A percentile compares a stretch with the other conserved stretches of the same genome.
These are phyloP conservation scores for Penicillium taxi DNA, from an alignment of 495 filamentous ascomycete species.

Conservation along the genomic window DNA sequence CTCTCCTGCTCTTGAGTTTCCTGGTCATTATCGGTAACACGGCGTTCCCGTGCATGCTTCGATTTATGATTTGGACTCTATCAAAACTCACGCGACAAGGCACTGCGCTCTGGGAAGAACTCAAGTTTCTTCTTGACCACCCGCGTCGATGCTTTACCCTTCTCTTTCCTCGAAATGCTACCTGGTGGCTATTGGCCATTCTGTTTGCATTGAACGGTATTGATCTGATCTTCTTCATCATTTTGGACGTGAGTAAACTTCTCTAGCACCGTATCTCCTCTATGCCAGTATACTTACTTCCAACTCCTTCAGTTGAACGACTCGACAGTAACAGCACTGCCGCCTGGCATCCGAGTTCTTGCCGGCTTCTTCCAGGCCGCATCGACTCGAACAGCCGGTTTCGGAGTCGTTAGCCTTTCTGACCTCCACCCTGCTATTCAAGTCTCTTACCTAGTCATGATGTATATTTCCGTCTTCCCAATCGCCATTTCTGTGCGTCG, in stretches of 20 bases:
- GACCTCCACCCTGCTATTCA: slow-evolving; percentile 83
- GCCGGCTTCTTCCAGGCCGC: slow-evolving; percentile 84
- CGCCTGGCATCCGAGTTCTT: slow-evolving; percentile 63
- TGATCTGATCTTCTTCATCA: slow-evolving; percentile 81
- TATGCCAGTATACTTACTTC: slow-evolving; percentile 8
- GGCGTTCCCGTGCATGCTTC: slow-evolving; percentile 86
- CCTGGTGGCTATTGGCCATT: slow-evolving; percentile 90
- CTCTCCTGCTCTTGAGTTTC: slow-evolving; percentile 66
- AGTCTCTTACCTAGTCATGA: slow-evolving; percentile 95
- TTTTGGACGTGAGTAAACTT: slow-evolving; percentile 64
- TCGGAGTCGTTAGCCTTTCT: slow-evolving; percentile 67
- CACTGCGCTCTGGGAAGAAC: slow-evolving; percentile 72
- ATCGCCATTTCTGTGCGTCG: slow-evolving; percentile 89
- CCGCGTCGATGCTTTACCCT: slow-evolving; percentile 92
- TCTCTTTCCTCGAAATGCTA: slow-evolving; percentile 81
- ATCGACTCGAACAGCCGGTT: slow-evolving; percentile 81
- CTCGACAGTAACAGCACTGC: slow-evolving; percentile 49
- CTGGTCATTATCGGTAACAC: slow-evolving; percentile 92
- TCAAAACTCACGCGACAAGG: slow-evolving; percentile 51
- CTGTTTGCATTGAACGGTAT: slow-evolving; percentile 72
- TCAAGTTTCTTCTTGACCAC: slow-evolving; percentile 86
- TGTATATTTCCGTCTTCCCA: slow-evolving; percentile 97
- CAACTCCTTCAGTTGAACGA: slow-evolving; percentile 52
- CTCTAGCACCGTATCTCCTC: not conserved
- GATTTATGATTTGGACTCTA: slow-evolving; percentile 74